These are phyloP conservation scores for Dipodascus albidus DNA, from an alignment of 805 yeast species.

Conservation along the genomic window DNA sequence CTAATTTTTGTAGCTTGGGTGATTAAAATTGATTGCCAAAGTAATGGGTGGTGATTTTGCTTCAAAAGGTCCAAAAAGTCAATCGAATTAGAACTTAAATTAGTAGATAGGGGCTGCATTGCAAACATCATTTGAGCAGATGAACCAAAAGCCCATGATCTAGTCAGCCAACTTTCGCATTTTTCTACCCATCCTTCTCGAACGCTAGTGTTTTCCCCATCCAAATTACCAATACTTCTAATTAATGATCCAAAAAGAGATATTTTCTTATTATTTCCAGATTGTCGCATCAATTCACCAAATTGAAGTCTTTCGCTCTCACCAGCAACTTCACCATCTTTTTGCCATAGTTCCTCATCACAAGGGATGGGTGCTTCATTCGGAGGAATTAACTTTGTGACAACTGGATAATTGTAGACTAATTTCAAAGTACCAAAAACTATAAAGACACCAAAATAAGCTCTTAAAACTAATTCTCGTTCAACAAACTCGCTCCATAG, in stretches of 20 bases:
- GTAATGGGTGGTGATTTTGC: background rate
- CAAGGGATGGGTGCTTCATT: background rate
- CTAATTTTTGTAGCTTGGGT: background rate
- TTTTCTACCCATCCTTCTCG: background rate
- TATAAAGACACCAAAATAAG: constrained; percentile 21
- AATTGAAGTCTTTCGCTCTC: background rate
- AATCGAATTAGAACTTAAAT: background rate
- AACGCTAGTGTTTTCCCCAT: background rate
- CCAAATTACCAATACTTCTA: background rate
- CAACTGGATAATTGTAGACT: constrained; percentile 18
- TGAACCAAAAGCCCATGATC: background rate
- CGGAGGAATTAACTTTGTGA: background rate
- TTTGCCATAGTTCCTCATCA: background rate
- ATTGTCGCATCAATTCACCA: background rate
- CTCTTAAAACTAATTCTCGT: constrained; percentile 21
- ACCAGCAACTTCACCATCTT: background rate
- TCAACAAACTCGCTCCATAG: constrained; percentile 11
- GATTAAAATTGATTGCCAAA: background rate
- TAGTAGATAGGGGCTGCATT: background rate
- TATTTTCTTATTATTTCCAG: background rate
- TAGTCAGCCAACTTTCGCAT: background rate
- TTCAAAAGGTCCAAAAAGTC: background rate
- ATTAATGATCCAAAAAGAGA: background rate
- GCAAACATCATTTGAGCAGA: background rate
- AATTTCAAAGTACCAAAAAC: constrained; percentile 21